A percentile compares a stretch with the other conserved stretches of the same genome.
Evolutionary conservation across 148 eudicot species (phyloP).

Genomic region (Beta vulgaris): DNA sequence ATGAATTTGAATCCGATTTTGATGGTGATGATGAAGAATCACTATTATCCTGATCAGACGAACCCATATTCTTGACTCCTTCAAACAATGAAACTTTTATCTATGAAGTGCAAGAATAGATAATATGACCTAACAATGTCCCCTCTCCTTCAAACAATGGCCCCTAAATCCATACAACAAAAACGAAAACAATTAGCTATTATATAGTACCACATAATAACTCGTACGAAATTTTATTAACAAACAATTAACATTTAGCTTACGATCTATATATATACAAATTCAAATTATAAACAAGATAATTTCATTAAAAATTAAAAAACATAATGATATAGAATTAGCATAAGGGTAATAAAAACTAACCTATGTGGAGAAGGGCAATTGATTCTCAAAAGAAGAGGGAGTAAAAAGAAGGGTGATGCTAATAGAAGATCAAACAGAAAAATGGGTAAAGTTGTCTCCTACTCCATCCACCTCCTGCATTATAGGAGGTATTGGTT

Average conservation of each 20-base stretch:
- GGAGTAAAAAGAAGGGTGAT: constrained; percentile 33
- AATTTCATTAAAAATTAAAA: neutral
- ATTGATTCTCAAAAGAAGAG: constrained; percentile 34
- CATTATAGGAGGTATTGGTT: constrained; percentile 29
- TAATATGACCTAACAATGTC: neutral
- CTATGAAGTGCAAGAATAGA: neutral
- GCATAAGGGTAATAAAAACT: neutral
- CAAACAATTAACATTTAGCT: too few relatives aligned
- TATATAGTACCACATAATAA: too few relatives aligned
- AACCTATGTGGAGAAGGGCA: constrained; percentile 38
- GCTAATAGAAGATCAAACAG: constrained; percentile 28
- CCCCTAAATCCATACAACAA: constrained; percentile 28
- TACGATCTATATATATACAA: too few relatives aligned
- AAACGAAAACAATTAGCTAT: neutral
- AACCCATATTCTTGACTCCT: constrained; percentile 10
- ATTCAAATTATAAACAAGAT: too few relatives aligned
- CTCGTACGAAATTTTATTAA: too few relatives aligned
- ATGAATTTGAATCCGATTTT: too few relatives aligned
- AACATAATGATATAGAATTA: neutral
- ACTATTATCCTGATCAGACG: constrained; percentile 8
- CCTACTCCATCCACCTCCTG: constrained; percentile 50
- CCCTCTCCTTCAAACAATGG: constrained; percentile 53
- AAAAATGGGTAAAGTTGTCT: constrained; percentile 19
- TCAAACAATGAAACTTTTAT: too few relatives aligned
- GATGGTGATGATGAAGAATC: constrained; percentile 20